Evolutionary conservation across 257 asterid genomes (phyloP).

Genomic region (Rauvolfia tetraphylla): DNA sequence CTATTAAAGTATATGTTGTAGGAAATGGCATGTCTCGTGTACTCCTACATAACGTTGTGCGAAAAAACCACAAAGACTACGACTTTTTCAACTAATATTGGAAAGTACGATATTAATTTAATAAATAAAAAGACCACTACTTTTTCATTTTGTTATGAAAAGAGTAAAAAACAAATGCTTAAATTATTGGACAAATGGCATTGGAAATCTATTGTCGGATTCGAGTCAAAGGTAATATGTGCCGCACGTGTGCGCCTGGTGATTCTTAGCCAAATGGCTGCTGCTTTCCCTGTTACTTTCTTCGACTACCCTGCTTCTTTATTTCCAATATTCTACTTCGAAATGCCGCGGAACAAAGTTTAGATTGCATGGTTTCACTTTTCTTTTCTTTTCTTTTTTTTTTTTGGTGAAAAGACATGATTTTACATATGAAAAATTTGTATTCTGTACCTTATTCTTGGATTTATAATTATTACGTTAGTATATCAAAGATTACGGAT

Average conservation of each 20-base stretch:
- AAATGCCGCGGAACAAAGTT: background rate
- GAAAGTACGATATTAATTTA: background rate
- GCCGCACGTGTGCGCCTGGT: conserved; percentile 22
- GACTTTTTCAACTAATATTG: too few species aligned
- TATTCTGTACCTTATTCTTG: too few species aligned
- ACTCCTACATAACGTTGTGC: too few species aligned
- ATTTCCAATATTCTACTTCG: background rate
- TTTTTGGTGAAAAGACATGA: too few species aligned
- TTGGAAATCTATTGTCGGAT: conserved; percentile 23
- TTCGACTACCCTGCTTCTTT: background rate
- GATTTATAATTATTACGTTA: too few species aligned
- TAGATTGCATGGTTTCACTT: background rate
- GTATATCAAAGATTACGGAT: too few species aligned
- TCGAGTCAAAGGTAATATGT: conserved; percentile 14
- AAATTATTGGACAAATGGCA: conserved; percentile 6
- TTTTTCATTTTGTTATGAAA: conserved; percentile 14
- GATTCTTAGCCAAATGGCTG: conserved; percentile 11
- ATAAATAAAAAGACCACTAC: conserved; percentile 15
- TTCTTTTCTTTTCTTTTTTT: background rate
- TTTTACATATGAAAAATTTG: too few species aligned
- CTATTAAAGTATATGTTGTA: too few species aligned
- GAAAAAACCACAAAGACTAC: too few species aligned
- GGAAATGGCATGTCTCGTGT: too few species aligned
- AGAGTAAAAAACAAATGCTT: background rate
- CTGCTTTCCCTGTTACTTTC: background rate